Conservation (phyloP, 805 yeast species). For the Zygotorulaspora chibaensis region DNA sequence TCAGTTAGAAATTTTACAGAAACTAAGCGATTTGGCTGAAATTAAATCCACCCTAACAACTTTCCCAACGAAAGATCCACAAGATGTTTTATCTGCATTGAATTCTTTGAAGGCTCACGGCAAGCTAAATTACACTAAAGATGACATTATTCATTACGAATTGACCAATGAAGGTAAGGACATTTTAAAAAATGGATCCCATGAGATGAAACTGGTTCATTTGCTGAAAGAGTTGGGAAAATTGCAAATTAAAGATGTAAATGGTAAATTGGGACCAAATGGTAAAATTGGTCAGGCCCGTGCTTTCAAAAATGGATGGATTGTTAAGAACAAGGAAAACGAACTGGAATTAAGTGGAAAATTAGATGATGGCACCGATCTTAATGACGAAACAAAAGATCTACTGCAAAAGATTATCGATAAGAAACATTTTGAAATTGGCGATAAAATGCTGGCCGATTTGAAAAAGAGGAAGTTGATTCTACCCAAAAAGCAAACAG, state of each 20-base stretch:
- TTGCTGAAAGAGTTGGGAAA: conserved; percentile 74
- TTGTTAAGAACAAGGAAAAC: conserved; percentile 78
- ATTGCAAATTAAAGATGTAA: conserved; percentile 71
- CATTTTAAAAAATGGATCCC: conserved; percentile 77
- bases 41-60: conserved; percentile 65
- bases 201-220: conserved; percentile 78
- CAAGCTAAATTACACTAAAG: conserved; percentile 68
- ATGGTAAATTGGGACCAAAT: conserved; percentile 65
- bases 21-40: conserved; percentile 56
- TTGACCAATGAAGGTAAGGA: conserved; percentile 80
- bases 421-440: conserved; percentile 27
- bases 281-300: conserved; percentile 95
- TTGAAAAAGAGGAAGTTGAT: conserved; percentile 92
- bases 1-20: conserved; percentile 58
- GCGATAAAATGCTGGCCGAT: conserved; percentile 69
- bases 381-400: conserved; percentile 58
- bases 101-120: conserved; percentile 79
- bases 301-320: conserved; percentile 98
- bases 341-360: conserved; percentile 53
- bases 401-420: conserved; percentile 52
- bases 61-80: conserved; percentile 63
- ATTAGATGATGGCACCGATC: conserved; percentile 37
- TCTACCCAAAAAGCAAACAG: conserved; percentile 62
- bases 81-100: conserved; percentile 73
- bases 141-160: conserved; percentile 71